Evolutionary conservation across 768 basidiomycete genomes (phyloP).

Genomic region (Jaapia argillacea): DNA sequence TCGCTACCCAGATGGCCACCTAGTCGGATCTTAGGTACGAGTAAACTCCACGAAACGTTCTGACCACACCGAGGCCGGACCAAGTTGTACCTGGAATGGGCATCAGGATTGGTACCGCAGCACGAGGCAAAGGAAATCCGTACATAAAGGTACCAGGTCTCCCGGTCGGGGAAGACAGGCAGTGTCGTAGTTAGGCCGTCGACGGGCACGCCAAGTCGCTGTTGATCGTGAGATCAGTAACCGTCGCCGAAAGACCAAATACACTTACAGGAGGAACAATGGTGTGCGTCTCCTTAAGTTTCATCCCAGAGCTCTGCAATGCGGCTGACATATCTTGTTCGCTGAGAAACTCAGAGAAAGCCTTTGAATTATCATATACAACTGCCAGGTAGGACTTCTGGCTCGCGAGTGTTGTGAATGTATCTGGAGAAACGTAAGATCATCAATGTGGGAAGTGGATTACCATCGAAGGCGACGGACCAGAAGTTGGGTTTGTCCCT

Average conservation of each 20-base stretch:
- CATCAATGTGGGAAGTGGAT: too few species aligned
- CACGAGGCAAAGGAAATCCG: neutral
- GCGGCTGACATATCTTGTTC: constrained; percentile 15
- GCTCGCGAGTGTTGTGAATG: too few species aligned
- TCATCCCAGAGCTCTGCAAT: constrained; percentile 13
- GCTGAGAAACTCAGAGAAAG: constrained; percentile 25
- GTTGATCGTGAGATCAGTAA: neutral
- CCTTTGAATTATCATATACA: constrained; percentile 26
- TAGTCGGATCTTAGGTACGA: neutral
- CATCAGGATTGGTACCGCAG: neutral
- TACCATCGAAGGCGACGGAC: too few species aligned
- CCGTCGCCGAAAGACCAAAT: neutral
- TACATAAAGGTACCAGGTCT: constrained; percentile 24
- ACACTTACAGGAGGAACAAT: constrained; percentile 30
- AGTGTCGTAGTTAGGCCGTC: constrained; percentile 16
- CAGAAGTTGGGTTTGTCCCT: too few species aligned
- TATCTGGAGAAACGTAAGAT: too few species aligned
- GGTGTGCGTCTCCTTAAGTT: constrained; percentile 16
- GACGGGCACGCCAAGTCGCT: constrained; percentile 25
- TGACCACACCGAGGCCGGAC: neutral
- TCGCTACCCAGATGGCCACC: neutral
- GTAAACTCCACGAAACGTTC: neutral
- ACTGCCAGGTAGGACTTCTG: too few species aligned
- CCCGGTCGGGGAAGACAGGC: constrained; percentile 24
- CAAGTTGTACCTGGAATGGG: neutral